Evolutionary conservation across 1,284 basidiomycete species (phyloP), one percentile per base, ranked within the genome.

Genomic region (Stygiomarasmius scandens): DNA sequence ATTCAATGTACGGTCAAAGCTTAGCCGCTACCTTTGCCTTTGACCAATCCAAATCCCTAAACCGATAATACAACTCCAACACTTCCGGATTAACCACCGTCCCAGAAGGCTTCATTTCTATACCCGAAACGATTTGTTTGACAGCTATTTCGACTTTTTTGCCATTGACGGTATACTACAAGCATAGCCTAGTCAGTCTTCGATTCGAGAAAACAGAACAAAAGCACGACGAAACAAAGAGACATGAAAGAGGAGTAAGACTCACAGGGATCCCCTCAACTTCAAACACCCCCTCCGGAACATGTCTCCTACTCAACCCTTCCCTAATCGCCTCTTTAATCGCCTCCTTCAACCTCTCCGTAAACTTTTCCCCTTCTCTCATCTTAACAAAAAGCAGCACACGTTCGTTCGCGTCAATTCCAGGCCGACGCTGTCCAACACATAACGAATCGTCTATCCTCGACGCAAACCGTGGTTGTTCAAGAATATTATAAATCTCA

Each of bases 351-450:
- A 92, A 70, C 10, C 69, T 68, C 0, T 77, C 67, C 10, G 77
- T 80, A 48, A 89, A 76, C n/a, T 67, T 71, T 55, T 75, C 66
- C 1, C 84, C 85, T 0, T 76, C 62, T 29, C 81, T 79, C 77
- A 93, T 85, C 73, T 92, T 92, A 64, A 95, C 67, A 71, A 96
- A 95, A 3, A 95, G 75, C 5, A 95, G 75, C 4, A 96, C 93
- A 48, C 90, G 85, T 71, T 96, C 93, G 67, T 95, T 90, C 24
- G 80, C 79, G 65, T 79, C 92, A n/a, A n/a, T n/a, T 70, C 84
- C 79, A 1, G 84, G 74, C 8, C 92, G 82, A 56, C 90, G 84
- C 65, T 95, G 89, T 0, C 91, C 92, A 1, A 95, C 82, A 23
- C 93, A 95, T 6, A 96, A 75, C 8, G 83, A 83, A 67, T 95